These are phyloP conservation scores for Mycosphaerella sp. DNA, from an alignment of 2,329 filamentous ascomycete genomes.

Conservation along the genomic window DNA sequence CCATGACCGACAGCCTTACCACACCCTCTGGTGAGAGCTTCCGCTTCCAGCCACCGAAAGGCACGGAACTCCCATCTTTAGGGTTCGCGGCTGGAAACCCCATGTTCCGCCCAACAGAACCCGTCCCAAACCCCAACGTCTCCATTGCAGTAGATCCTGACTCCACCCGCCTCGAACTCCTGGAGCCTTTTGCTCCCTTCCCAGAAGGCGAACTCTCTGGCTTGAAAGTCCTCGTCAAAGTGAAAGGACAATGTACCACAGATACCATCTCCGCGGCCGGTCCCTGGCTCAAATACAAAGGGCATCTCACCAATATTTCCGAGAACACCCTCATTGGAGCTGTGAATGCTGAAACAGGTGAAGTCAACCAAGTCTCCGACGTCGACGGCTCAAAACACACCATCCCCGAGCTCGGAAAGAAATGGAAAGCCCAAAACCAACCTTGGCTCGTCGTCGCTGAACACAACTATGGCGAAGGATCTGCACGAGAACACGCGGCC, in stretches of 20 bases:
- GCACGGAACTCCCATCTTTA: constrained; percentile 55
- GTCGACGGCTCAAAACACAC: constrained; percentile 60
- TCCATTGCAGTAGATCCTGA: constrained; percentile 73
- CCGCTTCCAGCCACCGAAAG: constrained; percentile 70
- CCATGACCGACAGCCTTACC: constrained; percentile 75
- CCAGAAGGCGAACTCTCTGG: constrained; percentile 64
- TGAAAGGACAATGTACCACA: constrained; percentile 96
- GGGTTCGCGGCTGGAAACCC: constrained; percentile 79
- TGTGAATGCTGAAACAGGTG: constrained; percentile 82
- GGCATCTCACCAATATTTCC: constrained; percentile 94
- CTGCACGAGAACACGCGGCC: constrained; percentile 81
- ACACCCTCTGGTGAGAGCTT: constrained; percentile 74
- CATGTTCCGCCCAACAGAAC: constrained; percentile 65
- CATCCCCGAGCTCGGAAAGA: constrained; percentile 79
- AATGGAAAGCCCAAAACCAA: constrained; percentile 69
- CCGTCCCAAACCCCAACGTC: constrained; percentile 62
- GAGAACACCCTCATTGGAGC: constrained; percentile 97
- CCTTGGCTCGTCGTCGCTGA: constrained; percentile 95
- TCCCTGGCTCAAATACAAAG: constrained; percentile 99
- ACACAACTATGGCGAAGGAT: constrained; percentile 94
- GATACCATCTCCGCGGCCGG: constrained; percentile 97
- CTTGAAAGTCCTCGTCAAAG: constrained; percentile 87
- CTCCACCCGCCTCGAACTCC: constrained; percentile 82
- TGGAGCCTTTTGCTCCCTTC: constrained; percentile 86
- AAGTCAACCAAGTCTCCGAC: constrained; percentile 91